Conservation (phyloP, 1,284 basidiomycete genomes). For the Polyporus tsugae region DNA sequence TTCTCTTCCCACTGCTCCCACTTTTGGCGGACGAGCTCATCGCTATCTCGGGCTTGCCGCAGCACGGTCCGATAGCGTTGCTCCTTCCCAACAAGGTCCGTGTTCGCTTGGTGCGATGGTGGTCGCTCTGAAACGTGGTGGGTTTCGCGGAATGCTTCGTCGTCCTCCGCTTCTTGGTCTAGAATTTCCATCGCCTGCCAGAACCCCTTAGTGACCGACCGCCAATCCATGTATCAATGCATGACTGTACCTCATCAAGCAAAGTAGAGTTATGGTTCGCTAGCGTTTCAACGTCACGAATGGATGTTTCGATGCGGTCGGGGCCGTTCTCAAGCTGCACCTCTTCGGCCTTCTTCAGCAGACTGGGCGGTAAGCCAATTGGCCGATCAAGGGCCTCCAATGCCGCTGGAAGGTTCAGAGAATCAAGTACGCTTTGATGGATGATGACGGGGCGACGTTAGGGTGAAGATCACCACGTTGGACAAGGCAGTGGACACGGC, state of each 20-base stretch:
- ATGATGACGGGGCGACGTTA: background rate
- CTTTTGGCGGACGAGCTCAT: conserved; percentile 78
- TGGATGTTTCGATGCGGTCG: conserved; percentile 72
- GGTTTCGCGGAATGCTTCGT: conserved; percentile 72
- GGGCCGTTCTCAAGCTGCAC: conserved; percentile 83
- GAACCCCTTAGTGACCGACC: background rate
- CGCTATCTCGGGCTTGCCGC: conserved; percentile 76
- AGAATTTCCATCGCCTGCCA: conserved; percentile 85
- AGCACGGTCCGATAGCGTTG: conserved; percentile 79
- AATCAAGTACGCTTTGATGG: conserved; percentile 66
- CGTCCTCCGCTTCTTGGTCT: conserved; percentile 90
- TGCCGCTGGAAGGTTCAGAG: conserved; percentile 84
- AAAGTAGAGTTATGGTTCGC: conserved; percentile 69
- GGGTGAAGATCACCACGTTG: background rate
- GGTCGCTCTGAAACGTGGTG: conserved; percentile 54
- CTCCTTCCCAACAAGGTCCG: conserved; percentile 74
- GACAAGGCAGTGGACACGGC: conserved; percentile 34
- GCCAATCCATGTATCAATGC: background rate
- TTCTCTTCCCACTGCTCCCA: conserved; percentile 89
- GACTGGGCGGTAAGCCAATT: conserved; percentile 87
- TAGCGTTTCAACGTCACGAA: conserved; percentile 79
- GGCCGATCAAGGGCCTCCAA: conserved; percentile 91
- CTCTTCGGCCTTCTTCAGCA: conserved; percentile 89
- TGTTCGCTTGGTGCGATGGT: conserved; percentile 84
- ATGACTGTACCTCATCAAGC: conserved; percentile 74